Evolutionary conservation across 225 moss, liverwort and hornwort species (phyloP), one percentile per base, ranked within the genome.

Genomic region (Pseudisothecium myosuroides): DNA sequence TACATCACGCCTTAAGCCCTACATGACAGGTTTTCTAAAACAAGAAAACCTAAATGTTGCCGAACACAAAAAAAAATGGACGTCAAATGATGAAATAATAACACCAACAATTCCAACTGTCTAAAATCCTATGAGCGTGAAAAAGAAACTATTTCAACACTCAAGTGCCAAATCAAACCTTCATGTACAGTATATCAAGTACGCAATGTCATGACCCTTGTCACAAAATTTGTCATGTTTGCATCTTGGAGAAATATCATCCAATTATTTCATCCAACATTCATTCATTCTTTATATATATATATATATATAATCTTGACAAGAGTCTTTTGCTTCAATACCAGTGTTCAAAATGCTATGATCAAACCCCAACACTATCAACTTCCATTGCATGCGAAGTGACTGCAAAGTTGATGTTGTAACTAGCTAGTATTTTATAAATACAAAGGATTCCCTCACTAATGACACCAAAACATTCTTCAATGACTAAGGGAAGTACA

Each of bases 121-220:
- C n/a, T n/a, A n/a, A n/a, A n/a, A n/a, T n/a, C n/a, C n/a, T n/a
- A n/a, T n/a, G n/a, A n/a, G n/a, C n/a, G n/a, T n/a, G n/a, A n/a
- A n/a, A n/a, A n/a, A n/a, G n/a, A n/a, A n/a, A n/a, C n/a, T n/a
- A n/a, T n/a, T n/a, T n/a, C n/a, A n/a, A n/a, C n/a, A n/a, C n/a
- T n/a, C n/a, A n/a, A n/a, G n/a, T n/a, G n/a, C n/a, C n/a, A n/a
- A n/a, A n/a, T n/a, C n/a, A n/a, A n/a, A n/a, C n/a, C n/a, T n/a
- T n/a, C n/a, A n/a, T n/a, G n/a, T n/a, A n/a, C n/a, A n/a, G 45
- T 37, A 21, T n/a, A 21, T 67, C n/a, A 37, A 67, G 11, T 37
- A 18, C 6, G 1, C 1, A 37, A 4, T 37, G 20, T 37, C 37
- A 67, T 1, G 1, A 20, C 1, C 64, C 19, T 18, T 9, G 34